phyloP scores from a whole-genome alignment of 305 asterid species.

The Caryopteris hybrid region DNA sequence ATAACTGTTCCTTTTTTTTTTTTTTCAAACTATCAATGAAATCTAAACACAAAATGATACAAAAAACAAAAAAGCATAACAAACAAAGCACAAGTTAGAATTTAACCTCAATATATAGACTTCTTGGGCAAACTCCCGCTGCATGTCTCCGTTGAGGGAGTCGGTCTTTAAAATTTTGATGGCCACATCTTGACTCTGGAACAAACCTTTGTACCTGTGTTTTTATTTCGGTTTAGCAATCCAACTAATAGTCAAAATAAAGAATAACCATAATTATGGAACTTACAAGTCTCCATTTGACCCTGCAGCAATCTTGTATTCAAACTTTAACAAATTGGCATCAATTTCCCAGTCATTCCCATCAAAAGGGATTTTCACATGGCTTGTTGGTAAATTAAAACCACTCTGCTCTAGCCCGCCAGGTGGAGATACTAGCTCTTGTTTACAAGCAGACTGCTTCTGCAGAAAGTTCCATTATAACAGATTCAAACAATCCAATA shows the following conservation, averaged over 20 bases:
- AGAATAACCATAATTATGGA: neutral
- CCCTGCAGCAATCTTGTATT: constrained; percentile 56
- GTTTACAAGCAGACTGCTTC: constrained; percentile 34
- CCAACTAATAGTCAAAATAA: neutral
- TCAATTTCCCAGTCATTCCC: constrained; percentile 84
- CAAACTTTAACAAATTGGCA: constrained; percentile 47
- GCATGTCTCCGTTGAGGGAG: constrained; percentile 42
- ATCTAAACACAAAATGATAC: neutral
- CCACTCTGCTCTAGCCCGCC: constrained; percentile 27
- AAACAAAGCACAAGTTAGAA: neutral
- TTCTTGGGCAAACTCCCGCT: constrained; percentile 75
- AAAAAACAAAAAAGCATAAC: neutral
- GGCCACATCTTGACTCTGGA: constrained; percentile 74
- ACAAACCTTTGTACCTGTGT: constrained; percentile 79
- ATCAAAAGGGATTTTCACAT: constrained; percentile 44
- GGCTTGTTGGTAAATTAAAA: constrained; percentile 24
- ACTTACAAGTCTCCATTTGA: constrained; percentile 76
- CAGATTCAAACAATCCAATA: neutral
- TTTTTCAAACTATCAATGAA: neutral
- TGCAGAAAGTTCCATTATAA: constrained; percentile 22
- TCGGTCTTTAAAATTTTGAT: constrained; percentile 64
- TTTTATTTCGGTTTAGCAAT: constrained; percentile 10
- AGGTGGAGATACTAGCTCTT: constrained; percentile 24
- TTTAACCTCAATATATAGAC: constrained; percentile 73
- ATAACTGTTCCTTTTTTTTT: neutral